Evolutionary conservation across 2,329 filamentous ascomycete species (phyloP).

Genomic region (Colletotrichum tropicale): DNA sequence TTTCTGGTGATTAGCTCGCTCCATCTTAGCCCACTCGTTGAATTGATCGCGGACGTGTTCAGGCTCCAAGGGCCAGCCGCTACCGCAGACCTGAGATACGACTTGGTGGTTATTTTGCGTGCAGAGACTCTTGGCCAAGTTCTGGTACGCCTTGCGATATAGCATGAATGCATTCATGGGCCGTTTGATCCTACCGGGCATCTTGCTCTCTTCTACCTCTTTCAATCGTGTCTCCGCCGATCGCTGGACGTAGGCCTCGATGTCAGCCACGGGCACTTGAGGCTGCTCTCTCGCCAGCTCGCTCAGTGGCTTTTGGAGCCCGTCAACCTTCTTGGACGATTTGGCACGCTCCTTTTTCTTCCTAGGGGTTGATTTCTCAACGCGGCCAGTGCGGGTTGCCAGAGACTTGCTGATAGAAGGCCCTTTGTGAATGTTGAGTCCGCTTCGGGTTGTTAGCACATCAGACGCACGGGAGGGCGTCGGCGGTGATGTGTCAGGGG

Average conservation of each 20-base stretch:
- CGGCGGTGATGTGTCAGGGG: slow-evolving; percentile 56
- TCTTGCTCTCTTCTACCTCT: slow-evolving; percentile 73
- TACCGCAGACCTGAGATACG: slow-evolving; percentile 85
- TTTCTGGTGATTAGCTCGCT: slow-evolving; percentile 81
- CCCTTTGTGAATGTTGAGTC: slow-evolving; percentile 32
- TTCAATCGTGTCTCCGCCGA: slow-evolving; percentile 66
- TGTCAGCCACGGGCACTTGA: slow-evolving; percentile 73
- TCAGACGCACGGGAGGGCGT: slow-evolving; percentile 43
- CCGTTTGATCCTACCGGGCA: slow-evolving; percentile 79
- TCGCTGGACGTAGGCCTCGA: slow-evolving; percentile 79
- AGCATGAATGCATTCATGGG: slow-evolving; percentile 99
- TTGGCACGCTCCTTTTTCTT: slow-evolving; percentile 46
- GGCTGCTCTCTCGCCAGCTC: slow-evolving; percentile 68
- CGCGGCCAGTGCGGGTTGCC: slow-evolving; percentile 30
- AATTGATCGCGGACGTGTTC: slow-evolving; percentile 75
- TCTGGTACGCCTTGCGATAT: slow-evolving; percentile 91
- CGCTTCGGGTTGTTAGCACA: slow-evolving; percentile 41
- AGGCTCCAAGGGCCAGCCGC: slow-evolving; percentile 84
- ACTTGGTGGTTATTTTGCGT: slow-evolving; percentile 91
- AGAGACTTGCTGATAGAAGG: slow-evolving; percentile 26
- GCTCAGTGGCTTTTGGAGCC: slow-evolving; percentile 72
- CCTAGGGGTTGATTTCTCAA: slow-evolving; percentile 38
- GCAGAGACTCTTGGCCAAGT: slow-evolving; percentile 82
- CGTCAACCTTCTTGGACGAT: slow-evolving; percentile 50
- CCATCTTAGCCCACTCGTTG: slow-evolving; percentile 77